Percentiles rank a stretch among this genome's conserved stretches.
Evolutionary conservation across 2,329 filamentous ascomycete genomes (phyloP).

Genomic region (Sclerotiophoma versabilis): DNA sequence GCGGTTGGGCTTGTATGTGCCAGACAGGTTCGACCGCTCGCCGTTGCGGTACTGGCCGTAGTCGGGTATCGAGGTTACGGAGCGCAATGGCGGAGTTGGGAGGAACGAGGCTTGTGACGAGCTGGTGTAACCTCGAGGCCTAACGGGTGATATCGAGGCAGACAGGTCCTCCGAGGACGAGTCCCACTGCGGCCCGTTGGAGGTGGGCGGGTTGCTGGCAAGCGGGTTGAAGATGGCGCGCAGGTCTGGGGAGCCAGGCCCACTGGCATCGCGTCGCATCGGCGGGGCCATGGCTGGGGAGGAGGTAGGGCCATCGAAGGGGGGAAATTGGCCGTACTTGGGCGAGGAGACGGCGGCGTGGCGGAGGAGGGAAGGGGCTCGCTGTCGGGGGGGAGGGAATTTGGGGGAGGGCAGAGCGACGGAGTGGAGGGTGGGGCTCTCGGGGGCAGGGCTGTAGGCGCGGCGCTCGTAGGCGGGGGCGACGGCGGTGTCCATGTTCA

Average conservation of each 20-base stretch:
- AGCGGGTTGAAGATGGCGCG: conserved; percentile 44
- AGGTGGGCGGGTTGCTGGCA: conserved; percentile 45
- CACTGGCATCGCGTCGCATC: conserved; percentile 36
- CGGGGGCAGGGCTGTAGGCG: conserved; percentile 39
- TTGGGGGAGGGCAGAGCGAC: conserved; percentile 50
- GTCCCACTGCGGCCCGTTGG: conserved; percentile 33
- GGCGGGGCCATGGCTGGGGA: conserved; percentile 38
- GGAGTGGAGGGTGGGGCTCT: conserved; percentile 42
- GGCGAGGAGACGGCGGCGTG: conserved; percentile 41
- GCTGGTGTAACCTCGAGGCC: conserved; percentile 44
- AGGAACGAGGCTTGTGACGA: conserved; percentile 38
- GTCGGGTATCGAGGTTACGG: conserved; percentile 49
- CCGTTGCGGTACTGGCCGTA: conserved; percentile 40
- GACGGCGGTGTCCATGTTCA: conserved; percentile 39
- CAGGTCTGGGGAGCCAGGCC: conserved; percentile 39
- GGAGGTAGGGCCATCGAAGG: conserved; percentile 25
- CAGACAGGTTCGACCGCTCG: conserved; percentile 42
- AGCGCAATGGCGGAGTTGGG: conserved; percentile 37
- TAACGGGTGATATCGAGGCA: conserved; percentile 20
- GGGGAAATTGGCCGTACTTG: conserved; percentile 32
- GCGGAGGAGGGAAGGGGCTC: conserved; percentile 51
- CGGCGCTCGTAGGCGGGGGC: conserved; percentile 37
- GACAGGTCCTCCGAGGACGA: conserved; percentile 33
- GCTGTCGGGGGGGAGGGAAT: conserved; percentile 50
- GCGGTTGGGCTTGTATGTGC: conserved; percentile 46